Conservation (phyloP, 768 basidiomycete genomes). For the Kockovaella imperatae region DNA sequence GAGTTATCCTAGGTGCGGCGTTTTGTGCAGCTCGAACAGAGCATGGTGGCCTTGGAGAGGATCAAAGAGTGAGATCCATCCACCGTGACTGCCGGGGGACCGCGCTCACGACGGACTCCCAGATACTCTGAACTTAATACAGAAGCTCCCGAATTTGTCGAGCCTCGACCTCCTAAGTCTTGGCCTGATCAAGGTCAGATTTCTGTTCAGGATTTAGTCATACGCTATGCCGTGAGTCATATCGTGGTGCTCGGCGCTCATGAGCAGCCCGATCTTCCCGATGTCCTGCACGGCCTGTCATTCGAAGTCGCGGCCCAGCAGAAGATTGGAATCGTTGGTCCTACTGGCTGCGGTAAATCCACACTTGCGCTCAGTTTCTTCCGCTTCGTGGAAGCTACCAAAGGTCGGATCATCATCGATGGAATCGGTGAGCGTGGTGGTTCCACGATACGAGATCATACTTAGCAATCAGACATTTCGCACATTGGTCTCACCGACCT, state of each 20-base stretch:
- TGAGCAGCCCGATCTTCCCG: constrained; percentile 70
- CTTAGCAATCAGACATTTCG: constrained; percentile 53
- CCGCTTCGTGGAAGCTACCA: constrained; percentile 77
- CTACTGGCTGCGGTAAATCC: constrained; percentile 42
- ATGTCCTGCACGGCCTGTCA: constrained; percentile 70
- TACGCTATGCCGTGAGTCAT: constrained; percentile 50
- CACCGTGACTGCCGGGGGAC: not conserved
- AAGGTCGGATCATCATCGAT: constrained; percentile 67
- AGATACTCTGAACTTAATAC: constrained; percentile 58
- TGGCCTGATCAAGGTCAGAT: constrained; percentile 66
- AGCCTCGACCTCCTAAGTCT: constrained; percentile 67
- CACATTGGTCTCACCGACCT: constrained; percentile 74
- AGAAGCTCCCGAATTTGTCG: constrained; percentile 75
- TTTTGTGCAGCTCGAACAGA: constrained; percentile 73
- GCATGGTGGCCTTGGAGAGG: constrained; percentile 76
- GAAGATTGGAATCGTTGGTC: constrained; percentile 55
- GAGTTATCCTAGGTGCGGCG: too few species aligned
- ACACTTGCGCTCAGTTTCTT: constrained; percentile 68
- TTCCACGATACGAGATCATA: not conserved
- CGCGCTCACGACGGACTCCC: not conserved
- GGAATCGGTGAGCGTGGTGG: constrained; percentile 47
- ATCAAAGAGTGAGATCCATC: constrained; percentile 64
- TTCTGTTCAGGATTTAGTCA: constrained; percentile 64
- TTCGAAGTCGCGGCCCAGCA: constrained; percentile 67
- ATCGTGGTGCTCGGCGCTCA: constrained; percentile 10